Conservation (phyloP, 495 filamentous ascomycete species). For the Astrothelium subdiscretum region DNA sequence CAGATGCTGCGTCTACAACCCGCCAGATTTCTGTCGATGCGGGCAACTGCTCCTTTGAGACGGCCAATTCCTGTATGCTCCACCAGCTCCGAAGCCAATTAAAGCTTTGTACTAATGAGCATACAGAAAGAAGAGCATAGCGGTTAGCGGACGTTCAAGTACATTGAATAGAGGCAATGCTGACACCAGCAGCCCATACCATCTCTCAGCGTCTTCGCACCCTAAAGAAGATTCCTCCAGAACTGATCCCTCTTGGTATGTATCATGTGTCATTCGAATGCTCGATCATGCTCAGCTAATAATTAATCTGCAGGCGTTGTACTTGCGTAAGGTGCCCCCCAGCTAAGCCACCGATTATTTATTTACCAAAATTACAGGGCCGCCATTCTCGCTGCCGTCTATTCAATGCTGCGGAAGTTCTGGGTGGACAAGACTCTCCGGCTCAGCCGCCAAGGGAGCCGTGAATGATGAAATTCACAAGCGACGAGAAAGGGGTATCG, state of each 20-base stretch:
- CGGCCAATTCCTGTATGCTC: conserved; percentile 68
- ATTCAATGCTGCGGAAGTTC: conserved; percentile 72
- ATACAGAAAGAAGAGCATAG: conserved; percentile 34
- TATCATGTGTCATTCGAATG: conserved; percentile 11
- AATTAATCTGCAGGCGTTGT: conserved; percentile 54
- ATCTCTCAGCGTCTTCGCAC: conserved; percentile 88
- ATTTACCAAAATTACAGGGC: conserved; percentile 37
- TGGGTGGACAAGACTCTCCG: conserved; percentile 83
- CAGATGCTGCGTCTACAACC: conserved; percentile 16
- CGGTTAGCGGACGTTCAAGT: conserved; percentile 18
- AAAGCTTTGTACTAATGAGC: conserved; percentile 10
- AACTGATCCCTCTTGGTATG: conserved; percentile 91
- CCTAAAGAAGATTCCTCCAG: conserved; percentile 78
- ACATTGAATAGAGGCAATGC: neutral
- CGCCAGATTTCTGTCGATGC: conserved; percentile 40
- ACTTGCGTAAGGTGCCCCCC: conserved; percentile 45
- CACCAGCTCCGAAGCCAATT: conserved; percentile 6
- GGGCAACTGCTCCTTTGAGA: conserved; percentile 46
- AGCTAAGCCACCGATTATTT: conserved; percentile 3
- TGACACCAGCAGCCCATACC: conserved; percentile 62
- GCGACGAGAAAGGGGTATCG: neutral
- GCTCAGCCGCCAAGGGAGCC: conserved; percentile 41
- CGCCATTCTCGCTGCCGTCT: conserved; percentile 60
- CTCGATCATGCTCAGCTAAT: neutral
- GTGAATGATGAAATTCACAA: neutral